These are phyloP conservation scores for Diplodia mutila DNA, from an alignment of 2,329 filamentous ascomycete genomes.

Conservation along the genomic window DNA sequence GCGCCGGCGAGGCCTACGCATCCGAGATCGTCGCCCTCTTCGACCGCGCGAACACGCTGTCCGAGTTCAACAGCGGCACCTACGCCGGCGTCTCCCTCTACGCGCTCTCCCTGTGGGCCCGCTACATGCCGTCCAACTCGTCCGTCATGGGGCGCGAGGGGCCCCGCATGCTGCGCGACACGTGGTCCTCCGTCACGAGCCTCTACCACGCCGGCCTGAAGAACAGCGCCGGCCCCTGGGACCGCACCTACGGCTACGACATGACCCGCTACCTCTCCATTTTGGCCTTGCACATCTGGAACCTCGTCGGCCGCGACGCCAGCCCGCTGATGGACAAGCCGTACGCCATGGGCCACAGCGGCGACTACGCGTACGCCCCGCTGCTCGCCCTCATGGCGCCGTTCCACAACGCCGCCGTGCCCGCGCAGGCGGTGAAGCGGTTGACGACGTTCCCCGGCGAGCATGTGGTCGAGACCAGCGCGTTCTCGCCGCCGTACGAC, in stretches of 20 bases:
- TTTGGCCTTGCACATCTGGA: conserved; percentile 63
- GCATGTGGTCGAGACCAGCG: conserved; percentile 56
- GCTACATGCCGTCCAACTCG: conserved; percentile 58
- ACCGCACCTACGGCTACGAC: conserved; percentile 65
- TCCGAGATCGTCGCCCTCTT: conserved; percentile 62
- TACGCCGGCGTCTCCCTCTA: conserved; percentile 66
- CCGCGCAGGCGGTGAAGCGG: conserved; percentile 42
- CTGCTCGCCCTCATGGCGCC: conserved; percentile 59
- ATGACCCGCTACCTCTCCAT: conserved; percentile 66
- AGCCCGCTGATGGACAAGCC: conserved; percentile 38
- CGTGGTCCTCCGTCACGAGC: conserved; percentile 56
- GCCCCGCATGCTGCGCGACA: conserved; percentile 55
- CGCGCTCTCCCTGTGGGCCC: conserved; percentile 62
- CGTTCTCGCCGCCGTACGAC: conserved; percentile 64
- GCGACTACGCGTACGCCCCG: conserved; percentile 63
- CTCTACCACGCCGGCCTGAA: conserved; percentile 63
- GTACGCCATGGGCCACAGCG: conserved; percentile 61
- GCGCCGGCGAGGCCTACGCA: conserved; percentile 60
- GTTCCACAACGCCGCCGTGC: conserved; percentile 54
- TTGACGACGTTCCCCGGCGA: conserved; percentile 57
- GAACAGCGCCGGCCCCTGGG: conserved; percentile 68
- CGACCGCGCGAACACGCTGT: conserved; percentile 58
- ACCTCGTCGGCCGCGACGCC: conserved; percentile 49
- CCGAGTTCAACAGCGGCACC: conserved; percentile 66
- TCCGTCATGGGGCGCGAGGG: conserved; percentile 60